Evolutionary conservation across 2,329 filamentous ascomycete genomes (phyloP).

Genomic region (Lachnellula arida): DNA sequence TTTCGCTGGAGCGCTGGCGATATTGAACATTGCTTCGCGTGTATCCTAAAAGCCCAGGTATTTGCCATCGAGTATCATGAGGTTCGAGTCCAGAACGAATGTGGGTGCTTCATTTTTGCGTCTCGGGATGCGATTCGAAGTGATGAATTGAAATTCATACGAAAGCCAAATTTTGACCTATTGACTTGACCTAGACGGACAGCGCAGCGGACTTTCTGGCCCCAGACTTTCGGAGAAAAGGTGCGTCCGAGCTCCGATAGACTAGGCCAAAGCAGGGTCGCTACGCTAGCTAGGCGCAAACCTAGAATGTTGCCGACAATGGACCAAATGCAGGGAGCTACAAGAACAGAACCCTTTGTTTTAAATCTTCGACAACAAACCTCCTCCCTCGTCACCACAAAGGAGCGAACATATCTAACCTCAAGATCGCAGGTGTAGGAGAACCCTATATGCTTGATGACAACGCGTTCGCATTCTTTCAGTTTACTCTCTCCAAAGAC

Average conservation of each 20-base stretch:
- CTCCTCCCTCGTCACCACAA: neutral
- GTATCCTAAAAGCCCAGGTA: neutral
- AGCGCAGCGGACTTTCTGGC: neutral
- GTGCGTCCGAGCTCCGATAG: neutral
- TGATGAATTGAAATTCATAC: neutral
- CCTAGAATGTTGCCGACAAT: neutral
- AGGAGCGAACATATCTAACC: neutral
- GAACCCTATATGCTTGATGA: neutral
- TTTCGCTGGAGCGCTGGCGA: constrained; percentile 75
- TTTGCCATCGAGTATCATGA: constrained; percentile 18
- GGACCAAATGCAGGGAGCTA: neutral
- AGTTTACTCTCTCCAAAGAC: neutral
- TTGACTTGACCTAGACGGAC: neutral
- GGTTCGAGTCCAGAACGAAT: constrained; percentile 1
- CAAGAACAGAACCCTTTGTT: neutral
- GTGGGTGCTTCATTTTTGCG: neutral
- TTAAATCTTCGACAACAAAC: neutral
- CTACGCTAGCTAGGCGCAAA: neutral
- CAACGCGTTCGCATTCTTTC: neutral
- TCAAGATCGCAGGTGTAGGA: neutral
- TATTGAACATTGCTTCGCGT: constrained; percentile 53
- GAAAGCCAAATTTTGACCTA: neutral
- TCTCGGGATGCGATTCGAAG: neutral
- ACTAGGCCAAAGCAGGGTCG: too few relatives aligned
- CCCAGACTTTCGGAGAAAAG: neutral